phyloP scores from a whole-genome alignment of 2,329 filamentous ascomycete genomes.

The Microsporum audouinii region DNA sequence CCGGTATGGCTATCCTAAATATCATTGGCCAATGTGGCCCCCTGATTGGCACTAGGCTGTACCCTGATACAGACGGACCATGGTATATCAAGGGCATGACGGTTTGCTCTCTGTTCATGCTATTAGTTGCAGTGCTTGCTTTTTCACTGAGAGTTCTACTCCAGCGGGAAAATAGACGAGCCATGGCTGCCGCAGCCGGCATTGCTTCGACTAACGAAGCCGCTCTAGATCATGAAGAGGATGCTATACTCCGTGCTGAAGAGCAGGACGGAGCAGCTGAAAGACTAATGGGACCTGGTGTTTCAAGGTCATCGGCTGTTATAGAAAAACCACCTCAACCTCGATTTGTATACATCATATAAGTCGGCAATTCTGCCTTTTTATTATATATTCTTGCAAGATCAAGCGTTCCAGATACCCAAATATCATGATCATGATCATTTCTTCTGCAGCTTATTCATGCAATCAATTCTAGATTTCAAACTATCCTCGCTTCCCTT shows the following conservation, averaged over 20 bases:
- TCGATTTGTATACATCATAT: slow-evolving; percentile 15
- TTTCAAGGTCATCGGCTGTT: slow-evolving; percentile 1
- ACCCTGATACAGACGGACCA: slow-evolving; percentile 47
- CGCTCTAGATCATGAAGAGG: slow-evolving; percentile 10
- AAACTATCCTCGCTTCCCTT: no score
- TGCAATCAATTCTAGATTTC: slow-evolving; percentile 3
- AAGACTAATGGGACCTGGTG: slow-evolving; percentile 11
- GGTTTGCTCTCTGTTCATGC: slow-evolving; percentile 52
- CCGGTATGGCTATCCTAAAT: slow-evolving; percentile 70
- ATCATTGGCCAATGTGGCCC: slow-evolving; percentile 71
- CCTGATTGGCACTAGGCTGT: slow-evolving; percentile 55
- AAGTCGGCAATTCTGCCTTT: neutral
- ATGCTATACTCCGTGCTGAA: slow-evolving; percentile 8
- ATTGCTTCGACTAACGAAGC: slow-evolving; percentile 20
- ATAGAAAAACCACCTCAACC: slow-evolving; percentile 5
- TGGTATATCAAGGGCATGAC: slow-evolving; percentile 54
- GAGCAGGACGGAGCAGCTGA: slow-evolving; percentile 8
- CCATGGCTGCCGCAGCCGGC: slow-evolving; percentile 18
- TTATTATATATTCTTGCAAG: neutral
- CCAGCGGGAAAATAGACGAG: slow-evolving; percentile 39
- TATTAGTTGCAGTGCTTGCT: slow-evolving; percentile 47
- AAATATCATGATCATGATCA: neutral
- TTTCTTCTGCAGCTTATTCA: neutral
- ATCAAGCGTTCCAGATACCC: slow-evolving; percentile 5
- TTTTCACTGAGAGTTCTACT: slow-evolving; percentile 45